phyloP scores from a whole-genome alignment of 1,139 yeast genomes.

The Saccharomycopsis crataegensis region DNA sequence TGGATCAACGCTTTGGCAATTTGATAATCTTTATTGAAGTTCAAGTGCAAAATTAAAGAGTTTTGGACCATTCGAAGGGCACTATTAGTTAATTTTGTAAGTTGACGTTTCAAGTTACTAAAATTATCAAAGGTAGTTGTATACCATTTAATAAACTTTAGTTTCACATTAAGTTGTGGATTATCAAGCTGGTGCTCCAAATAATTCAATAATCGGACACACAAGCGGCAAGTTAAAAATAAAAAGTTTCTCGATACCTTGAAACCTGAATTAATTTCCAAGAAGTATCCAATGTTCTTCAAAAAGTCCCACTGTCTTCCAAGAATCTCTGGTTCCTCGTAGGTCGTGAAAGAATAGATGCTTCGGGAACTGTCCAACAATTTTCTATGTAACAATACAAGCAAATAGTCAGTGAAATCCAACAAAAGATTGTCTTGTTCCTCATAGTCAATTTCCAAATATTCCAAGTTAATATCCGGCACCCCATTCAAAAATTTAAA shows the following conservation, averaged over 20 bases:
- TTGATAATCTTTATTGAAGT: conserved; percentile 36
- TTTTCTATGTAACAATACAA: conserved; percentile 66
- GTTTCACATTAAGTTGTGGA: conserved; percentile 47
- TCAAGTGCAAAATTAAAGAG: conserved; percentile 60
- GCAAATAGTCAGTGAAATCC: conserved; percentile 66
- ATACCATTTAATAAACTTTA: conserved; percentile 73
- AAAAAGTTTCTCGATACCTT: conserved; percentile 76
- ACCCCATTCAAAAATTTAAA: conserved; percentile 32
- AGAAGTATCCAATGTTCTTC: conserved; percentile 59
- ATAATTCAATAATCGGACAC: conserved; percentile 63
- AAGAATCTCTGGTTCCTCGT: conserved; percentile 86
- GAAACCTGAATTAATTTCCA: conserved; percentile 78
- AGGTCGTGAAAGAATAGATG: conserved; percentile 62
- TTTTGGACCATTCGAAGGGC: conserved; percentile 71
- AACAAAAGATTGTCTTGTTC: conserved; percentile 42
- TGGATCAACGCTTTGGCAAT: conserved; percentile 7
- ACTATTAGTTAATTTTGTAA: conserved; percentile 68
- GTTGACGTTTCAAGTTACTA: conserved; percentile 77
- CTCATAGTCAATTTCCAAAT: conserved; percentile 66
- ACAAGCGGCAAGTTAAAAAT: conserved; percentile 55
- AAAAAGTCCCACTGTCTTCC: conserved; percentile 73
- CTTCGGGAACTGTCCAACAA: conserved; percentile 69
- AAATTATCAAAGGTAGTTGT: conserved; percentile 77
- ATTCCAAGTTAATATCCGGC: conserved; percentile 62
- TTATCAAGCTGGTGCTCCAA: conserved; percentile 64